Base-by-base conservation (phyloP, 2,329 filamentous ascomycete genomes). In the Neopestalotiopsis clavispora region DNA sequence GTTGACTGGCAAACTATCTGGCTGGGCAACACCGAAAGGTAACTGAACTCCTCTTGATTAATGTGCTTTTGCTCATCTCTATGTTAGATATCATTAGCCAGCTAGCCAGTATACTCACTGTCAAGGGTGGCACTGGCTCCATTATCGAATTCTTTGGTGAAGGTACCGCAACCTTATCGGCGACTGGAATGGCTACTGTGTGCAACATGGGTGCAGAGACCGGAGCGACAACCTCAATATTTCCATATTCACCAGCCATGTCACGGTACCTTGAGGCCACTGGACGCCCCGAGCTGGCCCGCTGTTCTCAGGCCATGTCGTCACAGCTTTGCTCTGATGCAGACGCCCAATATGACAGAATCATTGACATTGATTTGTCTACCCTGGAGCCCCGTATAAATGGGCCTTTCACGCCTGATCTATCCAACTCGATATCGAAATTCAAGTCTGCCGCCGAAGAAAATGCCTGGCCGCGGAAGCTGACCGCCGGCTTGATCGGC, bases 371-470 rank as follows among this genome's bases (percentile, higher is more conserved):
- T 84, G 95, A 99, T 87, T 89, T 99, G 68, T 92, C 90, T 69
- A 92, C 95, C 83, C 92, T 99, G 63, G 96, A 99, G 87, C 96
- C 96, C 74, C 94, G 98, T 81, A 94, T 99, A 86, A 99, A 99
- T 87, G 96, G 96, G 74, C 96, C 96, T 73, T 98, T 98, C 90
- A 99, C 96, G 32, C 96, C 96, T 71, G 96, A 99, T 90, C 88
- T 99, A 84, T 95, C 94, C 67, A 98, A 95, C 7, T 96, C 96
- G 65, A 97, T 99, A 81, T 97, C 94, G 84, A 96, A 98, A 87
- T 97, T 98, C 86, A 94, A 92, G 84, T 92, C 96, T 78, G 93
- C 94, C 74, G 95, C 95, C 78, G 94, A 97, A 87, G 90, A 91
- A 78, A 97, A 99, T 86, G 90, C 91, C 82, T 99, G 96, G 96